Evolutionary conservation across 495 filamentous ascomycete species (phyloP).

Genomic region (Ramalina peruviana): DNA sequence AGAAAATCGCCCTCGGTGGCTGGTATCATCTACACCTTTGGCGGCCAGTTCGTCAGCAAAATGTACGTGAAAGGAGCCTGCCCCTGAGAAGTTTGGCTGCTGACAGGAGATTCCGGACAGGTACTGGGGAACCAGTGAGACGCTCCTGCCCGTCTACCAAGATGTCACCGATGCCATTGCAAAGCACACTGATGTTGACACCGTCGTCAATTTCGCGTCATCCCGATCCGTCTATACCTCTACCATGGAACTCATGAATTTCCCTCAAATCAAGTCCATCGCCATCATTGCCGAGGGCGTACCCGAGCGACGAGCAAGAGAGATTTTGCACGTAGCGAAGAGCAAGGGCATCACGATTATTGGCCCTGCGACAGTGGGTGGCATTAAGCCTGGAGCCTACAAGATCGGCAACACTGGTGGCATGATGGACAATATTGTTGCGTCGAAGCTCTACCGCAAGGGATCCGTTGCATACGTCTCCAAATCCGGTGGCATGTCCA

Average conservation of each 20-base stretch:
- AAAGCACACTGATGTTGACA: slow-evolving; percentile 96
- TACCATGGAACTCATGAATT: slow-evolving; percentile 96
- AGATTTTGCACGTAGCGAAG: slow-evolving; percentile 86
- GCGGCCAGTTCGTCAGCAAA: slow-evolving; percentile 99
- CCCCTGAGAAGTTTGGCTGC: background rate
- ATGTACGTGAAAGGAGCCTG: slow-evolving; percentile 44
- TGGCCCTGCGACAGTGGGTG: slow-evolving; percentile 94
- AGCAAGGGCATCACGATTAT: slow-evolving; percentile 99
- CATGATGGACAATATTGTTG: slow-evolving; percentile 99
- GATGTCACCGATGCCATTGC: slow-evolving; percentile 82
- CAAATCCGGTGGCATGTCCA: slow-evolving; percentile 99
- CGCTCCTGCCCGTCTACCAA: slow-evolving; percentile 96
- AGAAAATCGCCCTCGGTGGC: slow-evolving; percentile 89
- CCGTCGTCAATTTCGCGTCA: slow-evolving; percentile 97
- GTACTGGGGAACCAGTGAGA: slow-evolving; percentile 99
- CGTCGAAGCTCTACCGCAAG: slow-evolving; percentile 98
- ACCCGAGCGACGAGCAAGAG: slow-evolving; percentile 92
- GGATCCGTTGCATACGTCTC: slow-evolving; percentile 98
- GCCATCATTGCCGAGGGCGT: slow-evolving; percentile 99
- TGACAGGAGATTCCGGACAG: slow-evolving; percentile 19
- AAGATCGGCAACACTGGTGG: slow-evolving; percentile 99
- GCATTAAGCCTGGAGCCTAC: slow-evolving; percentile 97
- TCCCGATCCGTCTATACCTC: slow-evolving; percentile 96
- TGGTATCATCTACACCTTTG: slow-evolving; percentile 99
- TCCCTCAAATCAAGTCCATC: slow-evolving; percentile 91